Percentiles rank a stretch among this genome's conserved stretches.
Evolutionary conservation across 768 basidiomycete genomes (phyloP).

Genomic region (Pleurotus ostreatus): DNA sequence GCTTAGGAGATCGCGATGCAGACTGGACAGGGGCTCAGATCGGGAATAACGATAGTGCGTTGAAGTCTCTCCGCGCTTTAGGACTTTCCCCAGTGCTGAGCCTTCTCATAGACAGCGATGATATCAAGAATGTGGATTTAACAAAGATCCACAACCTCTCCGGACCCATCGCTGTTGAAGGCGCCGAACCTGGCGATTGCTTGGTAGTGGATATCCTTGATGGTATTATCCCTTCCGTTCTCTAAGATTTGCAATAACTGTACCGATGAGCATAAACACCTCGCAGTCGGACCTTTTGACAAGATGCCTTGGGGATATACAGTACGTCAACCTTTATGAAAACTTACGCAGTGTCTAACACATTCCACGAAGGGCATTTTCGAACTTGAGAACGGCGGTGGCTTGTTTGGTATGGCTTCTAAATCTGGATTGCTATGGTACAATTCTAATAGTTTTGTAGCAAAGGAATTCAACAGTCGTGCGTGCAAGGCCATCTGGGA

Average conservation of each 20-base stretch:
- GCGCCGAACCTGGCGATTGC: conserved; percentile 76
- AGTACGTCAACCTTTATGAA: conserved; percentile 22
- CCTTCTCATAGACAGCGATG: conserved; percentile 49
- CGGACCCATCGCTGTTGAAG: conserved; percentile 71
- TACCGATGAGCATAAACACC: not conserved
- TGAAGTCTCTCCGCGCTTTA: not conserved
- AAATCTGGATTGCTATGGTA: not conserved
- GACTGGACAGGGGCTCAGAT: conserved; percentile 82
- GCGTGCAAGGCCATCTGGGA: conserved; percentile 84
- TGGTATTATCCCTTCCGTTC: conserved; percentile 21
- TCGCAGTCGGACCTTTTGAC: conserved; percentile 57
- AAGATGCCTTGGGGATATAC: conserved; percentile 85
- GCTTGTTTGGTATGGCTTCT: conserved; percentile 52
- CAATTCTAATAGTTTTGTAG: conserved; percentile 22
- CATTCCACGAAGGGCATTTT: conserved; percentile 58
- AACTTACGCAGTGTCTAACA: not conserved
- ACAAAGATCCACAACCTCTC: conserved; percentile 71
- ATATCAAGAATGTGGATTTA: conserved; percentile 62
- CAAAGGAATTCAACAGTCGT: conserved; percentile 62
- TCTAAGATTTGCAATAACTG: not conserved
- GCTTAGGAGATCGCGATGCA: conserved; percentile 16
- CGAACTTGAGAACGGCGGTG: conserved; percentile 69
- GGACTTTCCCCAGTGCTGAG: not conserved
- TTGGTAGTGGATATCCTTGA: conserved; percentile 80
- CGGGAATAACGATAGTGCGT: conserved; percentile 67